phyloP scores from a whole-genome alignment of 2,329 filamentous ascomycete genomes.

The Teratosphaeria gauchensis region DNA sequence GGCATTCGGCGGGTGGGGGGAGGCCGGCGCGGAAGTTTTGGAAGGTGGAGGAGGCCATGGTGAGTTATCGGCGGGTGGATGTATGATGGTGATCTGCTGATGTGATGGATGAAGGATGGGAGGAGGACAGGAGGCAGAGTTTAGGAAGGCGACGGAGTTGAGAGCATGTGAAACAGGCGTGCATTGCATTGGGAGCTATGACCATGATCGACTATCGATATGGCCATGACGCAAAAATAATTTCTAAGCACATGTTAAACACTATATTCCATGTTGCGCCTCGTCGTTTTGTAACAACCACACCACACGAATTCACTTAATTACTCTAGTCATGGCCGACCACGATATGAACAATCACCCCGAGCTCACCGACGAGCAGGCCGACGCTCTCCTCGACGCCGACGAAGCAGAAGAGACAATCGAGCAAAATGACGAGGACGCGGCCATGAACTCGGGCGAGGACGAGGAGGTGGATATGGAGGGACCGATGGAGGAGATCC shows the following conservation, averaged over 20 bases:
- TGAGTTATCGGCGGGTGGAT: background rate
- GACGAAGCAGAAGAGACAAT: conserved; percentile 70
- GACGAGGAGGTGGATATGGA: conserved; percentile 43
- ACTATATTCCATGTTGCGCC: background rate
- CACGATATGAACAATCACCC: conserved; percentile 12
- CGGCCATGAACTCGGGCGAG: conserved; percentile 70
- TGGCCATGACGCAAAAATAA: background rate
- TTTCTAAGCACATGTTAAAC: conserved; percentile 3
- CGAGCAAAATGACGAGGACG: conserved; percentile 54
- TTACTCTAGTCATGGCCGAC: conserved; percentile 1
- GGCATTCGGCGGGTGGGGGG: conserved; percentile 26
- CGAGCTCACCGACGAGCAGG: conserved; percentile 32
- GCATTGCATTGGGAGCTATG: background rate
- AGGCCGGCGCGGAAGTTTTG: conserved; percentile 18
- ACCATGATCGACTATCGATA: background rate
- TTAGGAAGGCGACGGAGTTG: background rate
- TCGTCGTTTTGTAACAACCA: background rate
- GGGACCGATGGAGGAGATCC: conserved; percentile 51
- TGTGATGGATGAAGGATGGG: background rate
- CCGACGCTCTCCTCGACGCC: conserved; percentile 63
- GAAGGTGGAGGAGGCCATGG: conserved; percentile 7
- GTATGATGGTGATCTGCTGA: background rate
- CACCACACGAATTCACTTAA: background rate
- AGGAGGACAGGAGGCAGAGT: background rate
- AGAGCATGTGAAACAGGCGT: background rate